phyloP scores from a whole-genome alignment of 352 stramenopile species.

The Blastocystis sp. region DNA sequence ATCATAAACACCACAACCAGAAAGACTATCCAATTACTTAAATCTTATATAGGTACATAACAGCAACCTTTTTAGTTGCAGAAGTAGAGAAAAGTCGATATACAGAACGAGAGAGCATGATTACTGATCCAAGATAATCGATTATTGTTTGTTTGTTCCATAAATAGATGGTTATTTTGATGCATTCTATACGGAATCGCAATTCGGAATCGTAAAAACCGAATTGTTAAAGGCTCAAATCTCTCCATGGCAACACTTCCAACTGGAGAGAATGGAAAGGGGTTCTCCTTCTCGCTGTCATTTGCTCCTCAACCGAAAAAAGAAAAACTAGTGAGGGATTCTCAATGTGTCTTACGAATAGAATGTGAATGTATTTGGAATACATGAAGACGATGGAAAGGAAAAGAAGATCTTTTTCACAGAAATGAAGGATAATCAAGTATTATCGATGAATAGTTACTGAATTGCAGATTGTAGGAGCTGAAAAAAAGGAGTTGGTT shows the following conservation, averaged over 20 bases:
- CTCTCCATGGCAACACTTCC: neutral
- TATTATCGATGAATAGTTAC: neutral
- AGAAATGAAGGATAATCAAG: conserved; percentile 48
- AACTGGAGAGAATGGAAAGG: neutral
- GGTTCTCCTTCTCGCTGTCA: conserved; percentile 30
- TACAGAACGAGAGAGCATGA: neutral
- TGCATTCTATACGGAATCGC: too few species aligned
- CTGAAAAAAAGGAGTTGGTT: conserved; percentile 24
- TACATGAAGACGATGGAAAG: neutral
- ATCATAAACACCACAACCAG: conserved; percentile 67
- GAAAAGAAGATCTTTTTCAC: conserved; percentile 26
- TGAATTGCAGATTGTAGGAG: neutral
- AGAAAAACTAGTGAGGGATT: neutral
- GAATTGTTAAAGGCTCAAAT: neutral
- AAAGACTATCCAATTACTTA: conserved; percentile 40
- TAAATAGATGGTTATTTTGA: too few species aligned
- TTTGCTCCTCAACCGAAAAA: conserved; percentile 2
- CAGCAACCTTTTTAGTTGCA: neutral
- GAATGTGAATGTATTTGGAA: neutral
- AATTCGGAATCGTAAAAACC: neutral
- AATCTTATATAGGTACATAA: neutral
- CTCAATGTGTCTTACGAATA: neutral
- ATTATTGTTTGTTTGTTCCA: too few species aligned
- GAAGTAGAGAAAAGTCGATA: conserved; percentile 16
- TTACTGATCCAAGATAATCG: too few species aligned